Conservation (phyloP, 2,329 filamentous ascomycete genomes). For the Plectosphaerella plurivora region DNA sequence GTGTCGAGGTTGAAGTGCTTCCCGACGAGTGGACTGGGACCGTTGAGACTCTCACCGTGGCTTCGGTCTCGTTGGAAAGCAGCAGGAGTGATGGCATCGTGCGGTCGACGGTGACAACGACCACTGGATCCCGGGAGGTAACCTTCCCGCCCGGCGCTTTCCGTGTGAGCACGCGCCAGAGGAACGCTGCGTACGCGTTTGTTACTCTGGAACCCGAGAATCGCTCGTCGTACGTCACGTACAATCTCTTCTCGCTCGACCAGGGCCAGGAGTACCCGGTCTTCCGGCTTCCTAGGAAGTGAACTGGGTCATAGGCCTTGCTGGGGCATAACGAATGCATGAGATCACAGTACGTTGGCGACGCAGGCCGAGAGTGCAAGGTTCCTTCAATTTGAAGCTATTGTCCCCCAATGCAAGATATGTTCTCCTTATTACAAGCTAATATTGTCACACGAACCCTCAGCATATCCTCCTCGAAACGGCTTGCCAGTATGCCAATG, state of each 20-base stretch:
- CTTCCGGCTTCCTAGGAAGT: slow-evolving; percentile 2
- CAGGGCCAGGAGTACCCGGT: slow-evolving; percentile 11
- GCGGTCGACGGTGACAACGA: slow-evolving; percentile 1
- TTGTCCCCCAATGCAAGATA: too few species aligned
- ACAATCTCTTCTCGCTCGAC: slow-evolving; percentile 3
- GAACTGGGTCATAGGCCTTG: too few species aligned
- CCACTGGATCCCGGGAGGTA: neutral
- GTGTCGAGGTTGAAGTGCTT: slow-evolving; percentile 1
- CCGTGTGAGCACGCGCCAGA: slow-evolving; percentile 5
- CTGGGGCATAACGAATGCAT: too few species aligned
- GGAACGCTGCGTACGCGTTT: slow-evolving; percentile 7
- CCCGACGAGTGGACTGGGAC: slow-evolving; percentile 11
- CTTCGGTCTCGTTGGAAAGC: neutral
- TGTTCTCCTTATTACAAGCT: too few species aligned
- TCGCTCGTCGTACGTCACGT: slow-evolving; percentile 4
- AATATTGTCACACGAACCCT: too few species aligned
- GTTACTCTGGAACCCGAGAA: slow-evolving; percentile 8
- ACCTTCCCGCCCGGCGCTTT: slow-evolving; percentile 6
- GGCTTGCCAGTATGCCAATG: too few species aligned
- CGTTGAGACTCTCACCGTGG: slow-evolving; percentile 3
- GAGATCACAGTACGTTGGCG: too few species aligned
- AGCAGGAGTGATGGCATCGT: slow-evolving; percentile 6
- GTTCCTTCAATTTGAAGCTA: too few species aligned
- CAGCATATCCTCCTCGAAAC: too few species aligned
- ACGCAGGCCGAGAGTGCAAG: too few species aligned